These are phyloP conservation scores for Lathyrus oleraceus DNA, from an alignment of 306 rosid species.

Conservation along the genomic window DNA sequence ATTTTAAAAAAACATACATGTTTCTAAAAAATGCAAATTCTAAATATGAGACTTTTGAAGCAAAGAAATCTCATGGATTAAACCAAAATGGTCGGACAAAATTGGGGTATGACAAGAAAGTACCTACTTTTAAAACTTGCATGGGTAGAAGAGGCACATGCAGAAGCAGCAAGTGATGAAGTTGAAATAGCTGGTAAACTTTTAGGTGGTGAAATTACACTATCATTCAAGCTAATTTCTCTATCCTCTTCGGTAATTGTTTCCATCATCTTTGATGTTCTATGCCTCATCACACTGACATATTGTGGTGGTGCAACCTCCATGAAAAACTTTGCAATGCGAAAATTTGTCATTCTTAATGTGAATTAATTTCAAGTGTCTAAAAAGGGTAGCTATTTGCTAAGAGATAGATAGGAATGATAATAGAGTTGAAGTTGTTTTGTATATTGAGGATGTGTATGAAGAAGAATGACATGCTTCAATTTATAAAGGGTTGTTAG, in stretches of 20 bases:
- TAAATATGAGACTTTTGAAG: too few species aligned
- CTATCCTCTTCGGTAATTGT: too few species aligned
- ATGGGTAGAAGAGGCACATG: constrained; percentile 20
- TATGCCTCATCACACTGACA: constrained; percentile 74
- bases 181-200: too few species aligned
- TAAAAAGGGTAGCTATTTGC: neutral
- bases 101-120: too few species aligned
- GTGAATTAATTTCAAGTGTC: neutral
- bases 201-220: too few species aligned
- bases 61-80: too few species aligned
- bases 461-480: neutral
- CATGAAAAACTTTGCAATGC: too few species aligned
- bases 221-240: constrained; percentile 46
- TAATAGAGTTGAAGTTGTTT: neutral
- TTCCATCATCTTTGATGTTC: constrained; percentile 40
- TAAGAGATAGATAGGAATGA: neutral
- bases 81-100: too few species aligned
- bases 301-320: constrained; percentile 94
- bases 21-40: too few species aligned
- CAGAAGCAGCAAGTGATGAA: constrained; percentile 30
- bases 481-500: too few species aligned
- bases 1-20: too few species aligned
- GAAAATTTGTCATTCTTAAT: neutral
- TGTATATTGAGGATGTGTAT: constrained; percentile 31
- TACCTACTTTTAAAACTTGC: constrained; percentile 34